Evolutionary conservation across 2,329 filamentous ascomycete species (phyloP).

Genomic region (Scedosporium dehoogii): DNA sequence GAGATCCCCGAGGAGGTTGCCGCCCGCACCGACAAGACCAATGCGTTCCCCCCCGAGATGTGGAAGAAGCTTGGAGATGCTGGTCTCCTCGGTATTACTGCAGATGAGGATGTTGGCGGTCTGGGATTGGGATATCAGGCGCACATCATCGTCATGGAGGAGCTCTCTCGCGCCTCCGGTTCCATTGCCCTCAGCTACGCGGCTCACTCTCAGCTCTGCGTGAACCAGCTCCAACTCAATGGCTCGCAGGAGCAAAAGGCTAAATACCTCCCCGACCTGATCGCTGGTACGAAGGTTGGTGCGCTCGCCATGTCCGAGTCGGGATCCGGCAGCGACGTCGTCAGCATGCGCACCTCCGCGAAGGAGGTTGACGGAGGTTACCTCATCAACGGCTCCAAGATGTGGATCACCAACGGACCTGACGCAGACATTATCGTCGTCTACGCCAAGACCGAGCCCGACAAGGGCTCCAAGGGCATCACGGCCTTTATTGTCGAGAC

Average conservation of each 20-base stretch:
- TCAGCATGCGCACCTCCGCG: conserved; percentile 86
- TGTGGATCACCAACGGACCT: conserved; percentile 99
- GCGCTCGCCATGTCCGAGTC: conserved; percentile 94
- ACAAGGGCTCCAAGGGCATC: conserved; percentile 77
- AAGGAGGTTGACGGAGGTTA: conserved; percentile 76
- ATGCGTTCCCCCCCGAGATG: conserved; percentile 83
- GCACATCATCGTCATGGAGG: conserved; percentile 91
- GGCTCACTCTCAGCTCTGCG: conserved; percentile 89
- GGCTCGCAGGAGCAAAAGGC: conserved; percentile 69
- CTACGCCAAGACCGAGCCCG: conserved; percentile 89
- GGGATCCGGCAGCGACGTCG: conserved; percentile 83
- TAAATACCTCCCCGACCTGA: conserved; percentile 68
- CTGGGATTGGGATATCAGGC: conserved; percentile 92
- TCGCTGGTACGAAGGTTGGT: conserved; percentile 72
- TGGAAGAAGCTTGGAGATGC: conserved; percentile 91
- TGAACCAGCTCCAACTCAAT: conserved; percentile 93
- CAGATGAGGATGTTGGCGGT: conserved; percentile 84
- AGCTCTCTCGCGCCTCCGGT: conserved; percentile 76
- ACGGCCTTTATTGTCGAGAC: conserved; percentile 86
- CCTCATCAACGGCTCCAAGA: conserved; percentile 81
- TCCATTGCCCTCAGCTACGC: conserved; percentile 87
- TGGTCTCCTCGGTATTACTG: conserved; percentile 85
- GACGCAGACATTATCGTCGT: conserved; percentile 89
- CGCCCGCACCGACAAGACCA: conserved; percentile 69
- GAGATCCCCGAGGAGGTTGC: conserved; percentile 82